These are phyloP conservation scores for Epichloe hybrida DNA, from an alignment of 2,329 filamentous ascomycete genomes.

Conservation along the genomic window DNA sequence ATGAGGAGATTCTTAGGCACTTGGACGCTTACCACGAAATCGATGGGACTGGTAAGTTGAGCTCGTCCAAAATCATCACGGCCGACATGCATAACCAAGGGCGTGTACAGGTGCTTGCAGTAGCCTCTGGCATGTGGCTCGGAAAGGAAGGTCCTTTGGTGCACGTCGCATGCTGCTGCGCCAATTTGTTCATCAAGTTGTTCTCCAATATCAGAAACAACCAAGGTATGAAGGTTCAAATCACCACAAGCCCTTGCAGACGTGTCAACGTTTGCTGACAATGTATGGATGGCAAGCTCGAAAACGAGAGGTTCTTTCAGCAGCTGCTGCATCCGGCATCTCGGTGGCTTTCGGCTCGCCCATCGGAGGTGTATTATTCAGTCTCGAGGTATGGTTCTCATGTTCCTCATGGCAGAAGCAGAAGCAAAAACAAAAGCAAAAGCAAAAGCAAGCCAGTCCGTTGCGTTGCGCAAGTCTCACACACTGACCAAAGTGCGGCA, in stretches of 20 bases:
- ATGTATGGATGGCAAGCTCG: slow-evolving; percentile 42
- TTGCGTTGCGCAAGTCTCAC: not conserved
- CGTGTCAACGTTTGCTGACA: not conserved
- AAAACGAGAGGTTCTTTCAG: slow-evolving; percentile 85
- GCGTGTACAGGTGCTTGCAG: slow-evolving; percentile 58
- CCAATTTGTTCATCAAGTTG: slow-evolving; percentile 84
- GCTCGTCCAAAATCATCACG: not conserved
- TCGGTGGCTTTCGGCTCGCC: slow-evolving; percentile 90
- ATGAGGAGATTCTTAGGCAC: slow-evolving; percentile 74
- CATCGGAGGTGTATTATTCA: slow-evolving; percentile 89
- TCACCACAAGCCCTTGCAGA: not conserved
- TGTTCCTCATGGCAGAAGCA: not conserved
- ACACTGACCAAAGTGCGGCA: slow-evolving; percentile 16
- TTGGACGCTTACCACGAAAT: slow-evolving; percentile 86
- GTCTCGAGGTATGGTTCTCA: slow-evolving; percentile 53
- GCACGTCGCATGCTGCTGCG: slow-evolving; percentile 92
- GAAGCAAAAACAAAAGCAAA: not conserved
- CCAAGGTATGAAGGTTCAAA: slow-evolving; percentile 47
- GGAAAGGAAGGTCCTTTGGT: slow-evolving; percentile 93
- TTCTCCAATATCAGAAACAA: slow-evolving; percentile 71
- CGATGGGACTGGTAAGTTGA: slow-evolving; percentile 60
- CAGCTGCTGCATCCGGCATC: slow-evolving; percentile 82
- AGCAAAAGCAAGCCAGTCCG: too few species aligned
- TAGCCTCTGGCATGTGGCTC: slow-evolving; percentile 89
- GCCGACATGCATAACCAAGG: not conserved